phyloP scores from a whole-genome alignment of 2,329 filamentous ascomycete species.

The Myriosclerotinia duriaeana region DNA sequence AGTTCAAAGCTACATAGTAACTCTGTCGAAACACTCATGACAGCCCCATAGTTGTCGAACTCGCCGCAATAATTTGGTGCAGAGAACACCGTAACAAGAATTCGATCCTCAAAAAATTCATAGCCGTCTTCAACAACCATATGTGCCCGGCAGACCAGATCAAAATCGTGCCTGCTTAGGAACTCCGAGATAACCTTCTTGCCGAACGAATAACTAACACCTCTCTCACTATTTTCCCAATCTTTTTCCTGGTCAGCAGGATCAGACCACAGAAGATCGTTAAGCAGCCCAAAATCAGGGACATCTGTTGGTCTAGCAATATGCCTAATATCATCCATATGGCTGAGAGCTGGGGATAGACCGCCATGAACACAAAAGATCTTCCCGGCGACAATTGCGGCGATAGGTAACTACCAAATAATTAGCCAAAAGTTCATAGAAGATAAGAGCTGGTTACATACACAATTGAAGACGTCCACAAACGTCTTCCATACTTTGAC shows the following conservation, averaged over 20 bases:
- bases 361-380: slow-evolving; percentile 98
- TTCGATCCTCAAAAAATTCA: slow-evolving; percentile 95
- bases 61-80: slow-evolving; percentile 99
- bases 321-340: slow-evolving; percentile 98
- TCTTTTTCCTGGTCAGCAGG: slow-evolving; percentile 97
- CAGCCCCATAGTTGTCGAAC: slow-evolving; percentile 98
- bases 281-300: slow-evolving; percentile 91
- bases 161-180: slow-evolving; percentile 90
- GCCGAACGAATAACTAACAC: slow-evolving; percentile 97
- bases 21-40: slow-evolving; percentile 96
- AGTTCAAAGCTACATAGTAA: slow-evolving; percentile 96
- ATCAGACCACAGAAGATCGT: slow-evolving; percentile 95
- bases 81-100: slow-evolving; percentile 95
- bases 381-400: slow-evolving; percentile 93
- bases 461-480: slow-evolving; percentile 90
- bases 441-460: slow-evolving; percentile 28
- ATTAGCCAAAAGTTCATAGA: slow-evolving; percentile 27
- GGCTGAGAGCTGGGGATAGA: slow-evolving; percentile 82
- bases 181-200: slow-evolving; percentile 99
- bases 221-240: slow-evolving; percentile 96
- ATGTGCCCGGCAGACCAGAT: slow-evolving; percentile 93
- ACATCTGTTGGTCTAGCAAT: slow-evolving; percentile 96
- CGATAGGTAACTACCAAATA: slow-evolving; percentile 68
- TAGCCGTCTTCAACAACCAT: slow-evolving; percentile 99
- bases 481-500: slow-evolving; percentile 99